Percentiles rank a stretch among this genome's conserved stretches.
These are phyloP conservation scores for Pseudozyma tsukubaensis DNA, from an alignment of 1,284 basidiomycete genomes.

Conservation along the genomic window DNA sequence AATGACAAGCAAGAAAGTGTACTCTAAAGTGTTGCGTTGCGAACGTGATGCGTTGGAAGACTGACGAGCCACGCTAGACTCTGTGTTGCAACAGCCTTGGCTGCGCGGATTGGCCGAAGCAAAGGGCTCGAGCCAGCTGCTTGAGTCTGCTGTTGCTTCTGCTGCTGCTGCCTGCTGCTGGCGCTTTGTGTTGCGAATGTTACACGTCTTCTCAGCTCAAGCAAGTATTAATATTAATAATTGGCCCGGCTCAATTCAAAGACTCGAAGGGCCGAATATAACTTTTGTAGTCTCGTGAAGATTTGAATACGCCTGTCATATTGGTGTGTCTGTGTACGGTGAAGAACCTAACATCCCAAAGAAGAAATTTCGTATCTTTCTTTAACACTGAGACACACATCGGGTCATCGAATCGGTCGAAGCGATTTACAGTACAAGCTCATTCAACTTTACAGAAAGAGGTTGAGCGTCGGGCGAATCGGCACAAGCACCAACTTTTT, in stretches of 20 bases:
- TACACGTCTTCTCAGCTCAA: constrained; percentile 10
- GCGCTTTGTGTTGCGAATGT: neutral
- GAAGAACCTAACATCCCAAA: too few species aligned
- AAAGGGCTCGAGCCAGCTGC: constrained; percentile 20
- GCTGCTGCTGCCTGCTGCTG: constrained; percentile 1
- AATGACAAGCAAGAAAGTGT: neutral
- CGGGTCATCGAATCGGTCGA: neutral
- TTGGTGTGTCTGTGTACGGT: neutral
- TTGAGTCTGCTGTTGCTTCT: neutral
- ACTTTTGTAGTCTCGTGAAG: too few species aligned
- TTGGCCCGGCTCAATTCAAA: too few species aligned
- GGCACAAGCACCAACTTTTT: neutral
- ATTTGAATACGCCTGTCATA: neutral
- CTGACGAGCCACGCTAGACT: neutral
- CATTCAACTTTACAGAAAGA: neutral
- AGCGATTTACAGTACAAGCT: neutral
- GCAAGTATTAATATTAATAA: too few species aligned
- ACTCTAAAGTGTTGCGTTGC: neutral
- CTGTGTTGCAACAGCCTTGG: neutral
- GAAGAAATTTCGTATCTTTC: neutral
- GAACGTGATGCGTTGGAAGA: constrained; percentile 23
- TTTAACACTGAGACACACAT: constrained; percentile 1
- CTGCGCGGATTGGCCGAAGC: constrained; percentile 4
- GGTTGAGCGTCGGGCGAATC: constrained; percentile 3
- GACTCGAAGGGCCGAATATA: too few species aligned